Percentiles rank a stretch among this genome's conserved stretches.
phyloP scores from a whole-genome alignment of 345 rosid species.

The Luvunga scandens region DNA sequence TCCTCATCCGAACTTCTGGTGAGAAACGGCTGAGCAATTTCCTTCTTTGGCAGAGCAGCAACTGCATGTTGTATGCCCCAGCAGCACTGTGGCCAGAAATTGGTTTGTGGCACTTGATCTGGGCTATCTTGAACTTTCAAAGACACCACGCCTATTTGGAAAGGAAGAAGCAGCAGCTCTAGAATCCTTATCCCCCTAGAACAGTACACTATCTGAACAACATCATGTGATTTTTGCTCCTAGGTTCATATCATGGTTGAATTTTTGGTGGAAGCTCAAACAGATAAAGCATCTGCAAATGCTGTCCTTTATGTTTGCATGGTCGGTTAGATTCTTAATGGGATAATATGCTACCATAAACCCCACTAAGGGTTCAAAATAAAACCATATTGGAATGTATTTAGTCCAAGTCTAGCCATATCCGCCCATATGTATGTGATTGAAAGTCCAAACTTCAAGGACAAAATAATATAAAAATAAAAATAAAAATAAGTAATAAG shows the following conservation, averaged over 20 bases:
- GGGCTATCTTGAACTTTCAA: slow-evolving; percentile 58
- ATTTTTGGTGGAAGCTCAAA: background rate
- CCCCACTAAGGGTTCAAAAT: background rate
- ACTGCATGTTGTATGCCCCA: slow-evolving; percentile 43
- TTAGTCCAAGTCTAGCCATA: background rate
- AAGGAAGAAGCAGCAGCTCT: slow-evolving; percentile 43
- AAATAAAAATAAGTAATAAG: background rate
- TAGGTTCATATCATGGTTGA: background rate
- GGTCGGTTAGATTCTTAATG: background rate
- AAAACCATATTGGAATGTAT: background rate
- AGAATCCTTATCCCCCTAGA: background rate
- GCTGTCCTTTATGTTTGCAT: background rate
- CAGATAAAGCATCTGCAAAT: background rate
- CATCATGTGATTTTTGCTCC: background rate
- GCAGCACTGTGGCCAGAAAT: slow-evolving; percentile 72
- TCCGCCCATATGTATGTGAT: too few species aligned
- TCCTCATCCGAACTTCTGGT: slow-evolving; percentile 65
- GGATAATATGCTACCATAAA: background rate
- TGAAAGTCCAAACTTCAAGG: background rate
- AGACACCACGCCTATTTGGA: slow-evolving; percentile 42
- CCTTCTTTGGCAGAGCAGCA: slow-evolving; percentile 57
- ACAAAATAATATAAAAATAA: too few species aligned
- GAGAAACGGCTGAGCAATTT: slow-evolving; percentile 65
- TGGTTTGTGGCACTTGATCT: slow-evolving; percentile 55
- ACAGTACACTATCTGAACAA: background rate